phyloP scores from a whole-genome alignment of 139 green algal genomes.

The Chlorella vulgaris region DNA sequence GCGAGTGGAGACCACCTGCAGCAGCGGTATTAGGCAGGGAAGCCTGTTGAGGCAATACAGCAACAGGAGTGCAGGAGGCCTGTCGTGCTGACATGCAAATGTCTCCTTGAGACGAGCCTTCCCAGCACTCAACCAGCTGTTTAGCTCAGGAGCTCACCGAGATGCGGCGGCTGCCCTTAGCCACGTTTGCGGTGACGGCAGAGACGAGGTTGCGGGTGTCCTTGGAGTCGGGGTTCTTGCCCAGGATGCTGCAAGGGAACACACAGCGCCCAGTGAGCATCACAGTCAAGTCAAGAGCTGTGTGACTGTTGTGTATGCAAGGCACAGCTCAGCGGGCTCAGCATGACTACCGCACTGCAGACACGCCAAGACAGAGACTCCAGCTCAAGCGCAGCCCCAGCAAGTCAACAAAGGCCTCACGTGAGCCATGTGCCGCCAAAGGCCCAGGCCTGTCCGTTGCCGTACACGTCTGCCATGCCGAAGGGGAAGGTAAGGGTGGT shows the following conservation, averaged over 20 bases:
- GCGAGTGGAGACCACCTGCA: slow-evolving; percentile 4
- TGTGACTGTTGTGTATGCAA: background rate
- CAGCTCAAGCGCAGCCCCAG: background rate
- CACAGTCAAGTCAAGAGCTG: background rate
- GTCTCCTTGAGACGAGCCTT: too few species aligned
- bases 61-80: background rate
- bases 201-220: background rate
- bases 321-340: background rate
- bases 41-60: background rate
- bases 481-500: slow-evolving; percentile 7
- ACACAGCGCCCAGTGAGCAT: background rate
- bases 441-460: slow-evolving; percentile 9
- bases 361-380: background rate
- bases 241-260: slow-evolving; percentile 13
- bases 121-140: background rate
- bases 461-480: background rate
- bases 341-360: background rate
- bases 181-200: background rate
- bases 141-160: background rate
- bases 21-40: background rate
- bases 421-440: slow-evolving; percentile 29
- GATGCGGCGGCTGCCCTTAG: background rate
- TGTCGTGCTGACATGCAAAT: background rate
- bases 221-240: slow-evolving; percentile 2
- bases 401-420: background rate